A percentile compares a stretch with the other conserved stretches of the same genome.
phyloP scores from a whole-genome alignment of 2,329 filamentous ascomycete genomes.

The Ilyonectria destructans region DNA sequence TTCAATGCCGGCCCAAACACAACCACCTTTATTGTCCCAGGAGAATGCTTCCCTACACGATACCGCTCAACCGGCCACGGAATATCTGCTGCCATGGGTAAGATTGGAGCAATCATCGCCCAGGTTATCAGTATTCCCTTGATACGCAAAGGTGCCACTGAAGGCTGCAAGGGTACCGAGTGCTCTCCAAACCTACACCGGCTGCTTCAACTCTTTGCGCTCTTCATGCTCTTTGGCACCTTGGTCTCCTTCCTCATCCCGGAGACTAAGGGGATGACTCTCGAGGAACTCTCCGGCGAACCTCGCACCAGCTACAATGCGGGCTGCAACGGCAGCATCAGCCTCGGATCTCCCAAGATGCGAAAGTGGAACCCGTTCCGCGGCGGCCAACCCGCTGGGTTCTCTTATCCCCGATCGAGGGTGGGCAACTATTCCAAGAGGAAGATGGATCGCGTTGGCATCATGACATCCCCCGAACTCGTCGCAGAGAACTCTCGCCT shows the following conservation, averaged over 20 bases:
- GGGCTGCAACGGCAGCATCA: slow-evolving; percentile 67
- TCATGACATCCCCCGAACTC: slow-evolving; percentile 63
- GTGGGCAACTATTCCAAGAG: slow-evolving; percentile 43
- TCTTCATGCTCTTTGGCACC: slow-evolving; percentile 85
- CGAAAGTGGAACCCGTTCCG: slow-evolving; percentile 64
- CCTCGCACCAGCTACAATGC: slow-evolving; percentile 72
- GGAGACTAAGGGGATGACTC: slow-evolving; percentile 81
- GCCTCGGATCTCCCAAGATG: slow-evolving; percentile 51
- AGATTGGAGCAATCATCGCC: slow-evolving; percentile 78
- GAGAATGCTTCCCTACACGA: slow-evolving; percentile 76
- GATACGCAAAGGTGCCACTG: slow-evolving; percentile 69
- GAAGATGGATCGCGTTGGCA: slow-evolving; percentile 56
- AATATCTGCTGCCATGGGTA: slow-evolving; percentile 77
- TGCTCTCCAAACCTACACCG: slow-evolving; percentile 78
- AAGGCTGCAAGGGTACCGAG: slow-evolving; percentile 63
- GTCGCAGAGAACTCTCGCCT: slow-evolving; percentile 46
- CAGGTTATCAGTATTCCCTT: slow-evolving; percentile 77
- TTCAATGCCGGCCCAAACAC: slow-evolving; percentile 79
- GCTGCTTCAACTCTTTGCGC: slow-evolving; percentile 83
- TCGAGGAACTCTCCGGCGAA: slow-evolving; percentile 81
- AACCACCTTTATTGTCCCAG: slow-evolving; percentile 77
- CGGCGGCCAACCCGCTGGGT: slow-evolving; percentile 68
- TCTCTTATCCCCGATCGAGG: slow-evolving; percentile 61
- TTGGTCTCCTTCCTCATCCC: slow-evolving; percentile 81
- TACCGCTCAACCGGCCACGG: slow-evolving; percentile 77